Base-by-base conservation (phyloP, 2,329 filamentous ascomycete genomes). In the Colletotrichum sp. region DNA sequence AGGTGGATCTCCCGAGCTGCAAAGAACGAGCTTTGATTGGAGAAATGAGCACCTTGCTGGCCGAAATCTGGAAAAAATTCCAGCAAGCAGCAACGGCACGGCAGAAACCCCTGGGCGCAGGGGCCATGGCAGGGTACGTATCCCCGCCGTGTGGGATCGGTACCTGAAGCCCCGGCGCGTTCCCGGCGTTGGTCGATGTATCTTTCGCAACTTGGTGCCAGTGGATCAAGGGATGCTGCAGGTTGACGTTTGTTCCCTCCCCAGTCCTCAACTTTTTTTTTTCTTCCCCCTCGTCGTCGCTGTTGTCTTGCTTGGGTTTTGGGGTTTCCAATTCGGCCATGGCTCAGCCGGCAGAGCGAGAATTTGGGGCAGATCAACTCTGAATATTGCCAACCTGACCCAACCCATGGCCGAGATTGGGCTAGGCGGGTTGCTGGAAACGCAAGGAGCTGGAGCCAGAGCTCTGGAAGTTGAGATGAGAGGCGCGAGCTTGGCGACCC, bases 191-290 rank as follows among this genome's bases (percentile, higher is more conserved):
- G 25, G 18, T 8, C 13, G 27, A 64, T 56, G 71, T 70, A 74
- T 36, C 66, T 34, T 66, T 52, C 34, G 43, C 43, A 52, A 52
- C 43, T 52, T 52, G 43, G 43, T 52, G 43, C 48, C 13, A 32
- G 34, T 30, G 71, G 66, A 64, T 32, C 39, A 64, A 60, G 61
- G 61, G 43, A 65, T 56, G 34, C 48, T 67, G 68, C 68, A 67
- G 36, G 39, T 36, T 68, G 64, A 68, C 69, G 64, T 64, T 66
- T 67, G 70, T 73, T 75, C 48, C 56, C 64, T 60, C 69, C 43
- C 58, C 43, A 39, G 43, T 73, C 56, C 69, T 62, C 64, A 62
- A 39, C 58, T 73, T 68, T 73, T 66, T 55, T 66, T 39, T n/a
- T 36, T 60, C 28, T 13, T n/a, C 39, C 13, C 27, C 55, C 28